Evolutionary conservation across 345 rosid species (phyloP).

Genomic region (Abelmoschus esculentus): DNA sequence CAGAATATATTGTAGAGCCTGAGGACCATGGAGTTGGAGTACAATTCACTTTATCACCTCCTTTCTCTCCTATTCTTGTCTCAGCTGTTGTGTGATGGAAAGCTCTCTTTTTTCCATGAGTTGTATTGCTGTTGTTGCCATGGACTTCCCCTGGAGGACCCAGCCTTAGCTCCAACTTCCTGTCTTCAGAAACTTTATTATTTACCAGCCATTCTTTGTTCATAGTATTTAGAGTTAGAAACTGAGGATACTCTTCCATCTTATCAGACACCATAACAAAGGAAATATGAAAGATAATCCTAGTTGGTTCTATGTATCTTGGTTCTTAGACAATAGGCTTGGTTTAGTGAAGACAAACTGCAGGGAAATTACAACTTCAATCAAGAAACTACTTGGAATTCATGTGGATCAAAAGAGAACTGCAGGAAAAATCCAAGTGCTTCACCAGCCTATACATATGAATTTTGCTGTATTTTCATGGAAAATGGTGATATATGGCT

Average conservation of each 20-base stretch:
- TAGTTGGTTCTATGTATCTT: background rate
- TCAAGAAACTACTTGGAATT: background rate
- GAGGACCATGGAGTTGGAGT: slow-evolving; percentile 17
- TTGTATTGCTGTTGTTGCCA: background rate
- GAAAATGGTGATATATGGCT: background rate
- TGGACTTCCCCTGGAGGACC: slow-evolving; percentile 69
- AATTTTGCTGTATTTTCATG: background rate
- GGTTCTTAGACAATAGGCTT: background rate
- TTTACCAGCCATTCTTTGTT: slow-evolving; percentile 6
- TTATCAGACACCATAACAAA: background rate
- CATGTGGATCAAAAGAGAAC: background rate
- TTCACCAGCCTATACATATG: background rate
- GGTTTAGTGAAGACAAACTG: background rate
- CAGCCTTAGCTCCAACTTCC: slow-evolving; percentile 81
- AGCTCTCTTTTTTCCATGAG: slow-evolving; percentile 25
- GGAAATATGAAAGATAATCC: background rate
- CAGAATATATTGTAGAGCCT: background rate
- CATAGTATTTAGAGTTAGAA: slow-evolving; percentile 1
- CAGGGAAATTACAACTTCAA: background rate
- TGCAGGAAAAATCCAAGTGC: background rate
- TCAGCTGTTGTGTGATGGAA: slow-evolving; percentile 11
- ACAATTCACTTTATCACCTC: background rate
- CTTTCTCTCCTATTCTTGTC: background rate
- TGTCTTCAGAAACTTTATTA: background rate
- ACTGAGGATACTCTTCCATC: slow-evolving; percentile 11